phyloP scores from a whole-genome alignment of 2,329 filamentous ascomycete species.

The Coleophoma cylindrospora region DNA sequence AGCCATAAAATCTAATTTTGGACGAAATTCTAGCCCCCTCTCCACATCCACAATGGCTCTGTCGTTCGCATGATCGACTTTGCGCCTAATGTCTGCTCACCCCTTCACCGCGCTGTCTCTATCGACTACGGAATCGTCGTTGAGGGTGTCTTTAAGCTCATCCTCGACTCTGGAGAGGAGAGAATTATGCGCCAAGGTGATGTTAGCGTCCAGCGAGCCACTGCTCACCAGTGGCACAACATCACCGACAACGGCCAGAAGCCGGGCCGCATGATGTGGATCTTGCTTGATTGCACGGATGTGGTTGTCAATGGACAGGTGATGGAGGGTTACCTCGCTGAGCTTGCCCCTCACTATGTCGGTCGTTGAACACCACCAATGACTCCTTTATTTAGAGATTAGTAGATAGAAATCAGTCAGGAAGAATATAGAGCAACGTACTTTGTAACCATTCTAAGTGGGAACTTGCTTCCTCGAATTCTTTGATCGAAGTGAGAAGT shows the following conservation, averaged over 20 bases:
- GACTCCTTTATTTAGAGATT: too few relatives aligned
- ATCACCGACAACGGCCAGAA: neutral
- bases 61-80: constrained; percentile 11
- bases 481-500: too few relatives aligned
- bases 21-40: constrained; percentile 1
- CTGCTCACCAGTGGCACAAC: constrained; percentile 9
- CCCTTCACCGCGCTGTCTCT: constrained; percentile 5
- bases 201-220: constrained; percentile 5
- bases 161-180: constrained; percentile 7
- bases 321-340: neutral
- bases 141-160: constrained; percentile 6
- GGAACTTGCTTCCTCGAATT: too few relatives aligned
- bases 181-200: constrained; percentile 6
- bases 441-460: too few relatives aligned
- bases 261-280: neutral
- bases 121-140: constrained; percentile 9
- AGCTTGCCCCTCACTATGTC: neutral
- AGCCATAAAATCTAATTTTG: too few relatives aligned
- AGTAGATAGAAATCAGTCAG: too few relatives aligned
- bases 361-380: neutral
- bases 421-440: too few relatives aligned
- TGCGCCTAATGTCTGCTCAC: constrained; percentile 1
- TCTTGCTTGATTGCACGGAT: neutral
- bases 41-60: constrained; percentile 5
- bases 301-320: neutral